Conservation (phyloP, 1,284 basidiomycete species). For the Irpex sp. region DNA sequence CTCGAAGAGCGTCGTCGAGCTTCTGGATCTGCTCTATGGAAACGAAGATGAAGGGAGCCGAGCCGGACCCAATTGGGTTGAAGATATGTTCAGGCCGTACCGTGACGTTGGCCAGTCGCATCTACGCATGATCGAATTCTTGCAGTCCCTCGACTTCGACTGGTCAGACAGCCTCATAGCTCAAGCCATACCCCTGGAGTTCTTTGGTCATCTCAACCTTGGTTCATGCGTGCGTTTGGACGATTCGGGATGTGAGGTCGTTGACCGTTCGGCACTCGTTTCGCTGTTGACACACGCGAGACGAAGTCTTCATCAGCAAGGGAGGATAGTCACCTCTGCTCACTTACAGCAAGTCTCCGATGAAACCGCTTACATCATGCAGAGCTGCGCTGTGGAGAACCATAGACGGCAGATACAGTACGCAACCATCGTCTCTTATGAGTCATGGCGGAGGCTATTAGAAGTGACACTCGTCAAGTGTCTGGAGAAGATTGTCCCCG, state of each 20-base stretch:
- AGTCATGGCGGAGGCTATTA: conserved; percentile 78
- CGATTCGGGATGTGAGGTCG: conserved; percentile 73
- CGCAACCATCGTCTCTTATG: conserved; percentile 66
- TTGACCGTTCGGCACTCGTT: conserved; percentile 70
- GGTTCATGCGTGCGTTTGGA: conserved; percentile 71
- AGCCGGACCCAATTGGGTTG: conserved; percentile 34
- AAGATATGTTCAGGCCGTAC: conserved; percentile 52
- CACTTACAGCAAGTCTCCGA: conserved; percentile 64
- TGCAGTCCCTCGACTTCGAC: conserved; percentile 82
- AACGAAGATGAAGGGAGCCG: conserved; percentile 36
- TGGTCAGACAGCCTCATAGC: conserved; percentile 77
- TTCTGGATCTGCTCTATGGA: conserved; percentile 74
- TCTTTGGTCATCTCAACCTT: conserved; percentile 68
- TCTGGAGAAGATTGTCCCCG: conserved; percentile 74
- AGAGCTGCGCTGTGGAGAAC: conserved; percentile 83
- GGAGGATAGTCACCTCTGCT: conserved; percentile 54
- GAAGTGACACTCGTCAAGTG: conserved; percentile 82
- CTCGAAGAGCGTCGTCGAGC: conserved; percentile 60
- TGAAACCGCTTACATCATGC: conserved; percentile 74
- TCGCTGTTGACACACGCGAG: conserved; percentile 59
- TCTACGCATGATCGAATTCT: conserved; percentile 80
- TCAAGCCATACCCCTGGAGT: conserved; percentile 56
- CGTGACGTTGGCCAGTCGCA: conserved; percentile 75
- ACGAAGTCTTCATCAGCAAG: conserved; percentile 60
- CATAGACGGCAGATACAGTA: conserved; percentile 76